Evolutionary conservation across 2,329 filamentous ascomycete genomes (phyloP).

Genomic region (Dendryphion nanum): DNA sequence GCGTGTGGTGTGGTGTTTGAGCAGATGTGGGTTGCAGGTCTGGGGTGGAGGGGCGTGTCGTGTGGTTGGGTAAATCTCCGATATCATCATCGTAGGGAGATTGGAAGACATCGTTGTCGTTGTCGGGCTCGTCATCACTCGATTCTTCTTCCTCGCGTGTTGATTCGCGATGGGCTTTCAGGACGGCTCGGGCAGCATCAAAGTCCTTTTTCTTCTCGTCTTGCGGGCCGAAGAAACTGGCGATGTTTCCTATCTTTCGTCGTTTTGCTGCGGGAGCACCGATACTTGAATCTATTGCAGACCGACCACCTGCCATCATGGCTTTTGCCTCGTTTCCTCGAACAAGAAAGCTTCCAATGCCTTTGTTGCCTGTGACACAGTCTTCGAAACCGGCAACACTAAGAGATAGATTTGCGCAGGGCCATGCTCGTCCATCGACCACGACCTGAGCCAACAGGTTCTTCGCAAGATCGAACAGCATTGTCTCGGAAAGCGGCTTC

Average conservation of each 20-base stretch:
- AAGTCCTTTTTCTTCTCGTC: conserved; percentile 33
- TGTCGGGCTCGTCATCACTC: conserved; percentile 9
- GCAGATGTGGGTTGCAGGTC: conserved; percentile 2
- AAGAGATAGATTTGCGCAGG: conserved; percentile 84
- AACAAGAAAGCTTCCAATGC: conserved; percentile 83
- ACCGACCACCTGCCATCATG: conserved; percentile 28
- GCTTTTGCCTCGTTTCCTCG: conserved; percentile 59
- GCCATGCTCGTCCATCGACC: conserved; percentile 78
- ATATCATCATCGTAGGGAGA: conserved; percentile 8
- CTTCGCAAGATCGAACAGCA: conserved; percentile 73
- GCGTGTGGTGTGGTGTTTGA: neutral
- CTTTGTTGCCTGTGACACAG: conserved; percentile 76
- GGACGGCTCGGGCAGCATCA: conserved; percentile 28
- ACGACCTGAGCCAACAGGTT: conserved; percentile 75
- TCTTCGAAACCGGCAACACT: conserved; percentile 93
- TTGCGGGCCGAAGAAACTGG: conserved; percentile 34
- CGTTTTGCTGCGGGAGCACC: conserved; percentile 28
- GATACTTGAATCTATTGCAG: conserved; percentile 10
- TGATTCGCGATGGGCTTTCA: conserved; percentile 28
- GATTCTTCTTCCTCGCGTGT: conserved; percentile 24
- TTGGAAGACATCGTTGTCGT: conserved; percentile 1
- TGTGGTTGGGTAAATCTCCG: neutral
- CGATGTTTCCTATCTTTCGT: conserved; percentile 32
- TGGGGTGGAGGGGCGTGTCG: conserved; percentile 14
- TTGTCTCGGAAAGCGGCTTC: conserved; percentile 67